Percentiles rank a stretch among this genome's conserved stretches.
phyloP scores from a whole-genome alignment of 2,329 filamentous ascomycete genomes.

The Talaromyces rugulosus region DNA sequence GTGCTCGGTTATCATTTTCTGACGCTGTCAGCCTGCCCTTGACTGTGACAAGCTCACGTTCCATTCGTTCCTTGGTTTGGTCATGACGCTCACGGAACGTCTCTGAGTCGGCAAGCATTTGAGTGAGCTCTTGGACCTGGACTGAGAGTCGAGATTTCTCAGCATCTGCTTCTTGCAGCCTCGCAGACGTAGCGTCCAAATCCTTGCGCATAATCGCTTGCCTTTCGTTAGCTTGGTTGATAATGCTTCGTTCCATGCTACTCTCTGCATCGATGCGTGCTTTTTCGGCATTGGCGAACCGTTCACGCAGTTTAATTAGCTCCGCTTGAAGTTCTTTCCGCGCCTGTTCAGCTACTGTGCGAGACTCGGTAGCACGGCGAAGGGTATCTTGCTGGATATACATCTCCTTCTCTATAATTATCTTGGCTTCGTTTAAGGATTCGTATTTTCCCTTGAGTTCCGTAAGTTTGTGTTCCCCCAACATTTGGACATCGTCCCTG shows the following conservation, averaged over 20 bases:
- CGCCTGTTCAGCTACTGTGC: conserved; percentile 74
- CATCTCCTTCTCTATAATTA: conserved; percentile 95
- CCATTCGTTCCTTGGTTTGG: conserved; percentile 87
- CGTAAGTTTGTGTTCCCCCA: conserved; percentile 82
- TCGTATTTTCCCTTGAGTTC: conserved; percentile 81
- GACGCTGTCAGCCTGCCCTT: conserved; percentile 86
- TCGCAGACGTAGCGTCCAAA: conserved; percentile 71
- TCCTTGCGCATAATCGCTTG: conserved; percentile 74
- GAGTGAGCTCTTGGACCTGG: conserved; percentile 80
- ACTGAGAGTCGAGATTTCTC: conserved; percentile 72
- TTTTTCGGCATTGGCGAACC: conserved; percentile 81
- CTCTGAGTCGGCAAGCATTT: conserved; percentile 82
- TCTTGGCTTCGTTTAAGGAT: conserved; percentile 86
- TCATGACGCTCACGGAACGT: conserved; percentile 87
- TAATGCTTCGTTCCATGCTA: conserved; percentile 74
- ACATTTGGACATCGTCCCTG: conserved; percentile 84
- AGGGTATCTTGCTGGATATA: conserved; percentile 92
- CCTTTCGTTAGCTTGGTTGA: conserved; percentile 71
- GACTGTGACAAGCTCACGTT: conserved; percentile 84
- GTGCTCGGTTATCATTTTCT: conserved; percentile 89
- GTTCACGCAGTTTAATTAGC: conserved; percentile 73
- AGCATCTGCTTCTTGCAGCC: conserved; percentile 72
- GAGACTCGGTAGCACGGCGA: conserved; percentile 77
- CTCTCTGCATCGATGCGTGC: conserved; percentile 78
- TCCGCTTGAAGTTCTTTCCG: conserved; percentile 86